Base-by-base conservation (phyloP, 2,329 filamentous ascomycete species). In the Cordyceps cicadae region DNA sequence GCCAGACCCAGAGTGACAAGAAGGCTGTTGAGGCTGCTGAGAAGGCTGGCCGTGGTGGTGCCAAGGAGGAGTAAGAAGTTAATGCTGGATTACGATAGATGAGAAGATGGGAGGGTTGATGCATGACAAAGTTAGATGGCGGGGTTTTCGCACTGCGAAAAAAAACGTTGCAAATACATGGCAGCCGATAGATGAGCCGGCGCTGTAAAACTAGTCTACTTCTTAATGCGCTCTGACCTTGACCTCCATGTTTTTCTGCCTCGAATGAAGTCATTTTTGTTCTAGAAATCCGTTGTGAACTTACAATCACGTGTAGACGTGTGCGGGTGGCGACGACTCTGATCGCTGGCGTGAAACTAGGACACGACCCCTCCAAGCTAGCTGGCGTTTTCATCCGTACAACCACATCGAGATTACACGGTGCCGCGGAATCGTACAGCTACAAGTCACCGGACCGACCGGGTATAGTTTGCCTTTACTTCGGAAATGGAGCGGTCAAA, bases 1-100 rank as follows among this genome's bases (percentile, higher is more conserved):
- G 84, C 34, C 82, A 88, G 67, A 84, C 89, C 67, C 92, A 95
- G 83, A 96, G 89, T 73, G 94, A 99, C 76, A 91, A 93, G 83
- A 92, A 93, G 78, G 86, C 88, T 61, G 83, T 96, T 53, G 89
- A 92, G 79, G 83, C 85, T 55, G 87, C 86, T 59, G 89, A 93
- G 81, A 89, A 88, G 72, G 81, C 87, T 60, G 87, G 87, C 64
- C 82, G 85, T 64, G 86, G 86, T 62, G 86, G 86, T 70, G 85
- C 78, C 69, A 89, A 89, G 83, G 86, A 89, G 74, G 86, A 89
- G 78, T 89, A 86, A 71, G 39, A 43, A 5, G 70, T 19, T 8
- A n/a, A 41, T 21, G 39, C 24, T 37, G 34, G 24, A 58, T 19
- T 11, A 26, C 14, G 17, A 41, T 37, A 52, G 19, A 43, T 15